Evolutionary conservation across 495 filamentous ascomycete genomes (phyloP), one percentile per base, ranked within the genome.

Genomic region (Hypoxylon lienhwacheense): DNA sequence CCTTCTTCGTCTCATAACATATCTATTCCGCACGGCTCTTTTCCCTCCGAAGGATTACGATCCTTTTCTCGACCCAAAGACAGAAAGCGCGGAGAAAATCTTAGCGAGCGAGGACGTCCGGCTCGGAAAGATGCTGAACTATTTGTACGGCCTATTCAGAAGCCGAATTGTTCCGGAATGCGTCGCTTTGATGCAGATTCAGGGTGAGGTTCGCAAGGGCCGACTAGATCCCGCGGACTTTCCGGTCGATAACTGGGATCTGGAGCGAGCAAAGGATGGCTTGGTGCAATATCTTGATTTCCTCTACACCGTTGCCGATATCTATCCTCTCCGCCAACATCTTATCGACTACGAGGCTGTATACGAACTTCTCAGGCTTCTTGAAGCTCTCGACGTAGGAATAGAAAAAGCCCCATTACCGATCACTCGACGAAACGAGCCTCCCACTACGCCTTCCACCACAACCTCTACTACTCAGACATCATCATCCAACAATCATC

Each of bases 181-280:
- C 7, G 88, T 88, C 52, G 90, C 89, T n/a, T 73, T 97, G 25
- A 93, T 97, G 71, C 89, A 90, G 59, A 80, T 95, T 10, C 91
- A 97, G 72, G 87, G 87, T n/a, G 85, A 95, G 59, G 93, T 96
- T 43, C 84, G 88, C 16, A 69, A 69, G 31, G 64, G 63, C 14
- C 47, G 63, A 25, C 55, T 67, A 19, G 73, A 77, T 24, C 68
- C 76, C 0, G 83, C 88, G 54, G 91, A 95, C 66, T 97, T 96
- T 63, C 91, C 91, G 3, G 83, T 96, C 31, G 93, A 97, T 59
- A 80, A 91, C 22, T 97, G 91, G 91, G 91, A 97, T 64, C 93
- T 97, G 85, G 91, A 97, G 65, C 83, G 91, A 12, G 90, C 79
- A 15, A 79, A 79, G 47, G 79, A 97, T 62, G 91, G 91, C 11